Evolutionary conservation across 441 rosid genomes (phyloP), one percentile per base, ranked within the genome.

Genomic region (Gossypium lobatum): DNA sequence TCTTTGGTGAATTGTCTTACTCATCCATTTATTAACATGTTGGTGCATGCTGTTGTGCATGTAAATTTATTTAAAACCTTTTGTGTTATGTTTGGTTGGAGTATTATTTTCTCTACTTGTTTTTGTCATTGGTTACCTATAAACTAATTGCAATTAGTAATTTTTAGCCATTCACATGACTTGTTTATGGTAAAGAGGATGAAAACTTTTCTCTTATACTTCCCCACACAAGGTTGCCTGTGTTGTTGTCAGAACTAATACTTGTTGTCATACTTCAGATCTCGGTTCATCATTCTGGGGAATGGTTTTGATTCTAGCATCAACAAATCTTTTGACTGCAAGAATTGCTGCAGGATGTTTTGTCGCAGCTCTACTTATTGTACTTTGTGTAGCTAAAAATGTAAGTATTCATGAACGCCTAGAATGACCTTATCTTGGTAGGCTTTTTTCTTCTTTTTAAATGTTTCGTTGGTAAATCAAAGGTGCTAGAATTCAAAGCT

Each of bases 241-340:
- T 2, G 45, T 62, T 58, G 3, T 64, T 37, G 18, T 64, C 42
- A 21, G 1, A 45, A 59, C 42, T 76, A 37, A 69, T 61, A 8
- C 10, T 64, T 64, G 2, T 45, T 66, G 21, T 42, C 66, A 50
- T 50, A 2, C 23, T 70, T 17, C 82, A 84, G 85, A 84, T 72
- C 83, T 81, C 4, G 85, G 87, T 37, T 80, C 87, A 59, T 82
- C 85, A 21, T 82, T 84, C 61, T 82, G 83, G 85, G 85, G 87
- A 67, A 82, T 84, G 87, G 75, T 84, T 59, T 78, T 84, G 77
- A 80, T 78, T 23, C 81, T 84, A 10, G 83, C 87, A 60, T 80
- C 85, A 9, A 82, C 87, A 50, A 82, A 77, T 78, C 83, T 76
- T 71, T 76, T 84, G 13, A 84, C 85, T 9, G 82, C 83, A 26